Evolutionary conservation across 345 rosid genomes (phyloP), one percentile per base, ranked within the genome.

Genomic region (Euphorbia pulcherrima): DNA sequence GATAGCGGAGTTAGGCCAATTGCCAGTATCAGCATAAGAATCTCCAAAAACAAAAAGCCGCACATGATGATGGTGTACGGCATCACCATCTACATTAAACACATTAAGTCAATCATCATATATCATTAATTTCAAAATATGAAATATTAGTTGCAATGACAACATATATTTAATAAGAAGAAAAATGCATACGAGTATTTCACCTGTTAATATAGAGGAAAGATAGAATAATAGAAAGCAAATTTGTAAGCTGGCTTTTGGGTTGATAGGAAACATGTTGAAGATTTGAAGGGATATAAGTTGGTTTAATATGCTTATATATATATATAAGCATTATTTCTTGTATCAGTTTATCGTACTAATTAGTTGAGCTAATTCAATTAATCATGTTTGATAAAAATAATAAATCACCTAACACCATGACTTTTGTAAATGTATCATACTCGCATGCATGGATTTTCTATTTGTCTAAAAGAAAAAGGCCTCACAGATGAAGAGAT

Each of bases 1-100:
- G 65, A 26, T 55, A 12, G 78, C 23, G 26, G 76, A 24, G 51
- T 61, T 80, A 1, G 68, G 28, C 73, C 54, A 59, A 81, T 88
- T 88, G 13, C 92, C 92, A 8, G 92, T 85, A 69, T 88, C 93
- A 10, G 75, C 88, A 7, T 86, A 88, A 0, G 93, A 88, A 59
- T 86, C 90, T n/a, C 93, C 93, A 44, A 88, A 88, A 20, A 84
- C 93, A 64, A 88, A 86, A 24, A 88, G 81, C 80, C 78, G 85
- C 24, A 40, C 62, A 17, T 44, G 52, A 60, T 20, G 17, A 11
- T 54, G 58, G 2, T 54, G 58, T 33, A 7, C 6, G 9, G 27
- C 16, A 10, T 57, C 11, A 52, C 9, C 21, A 16, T 57, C 61
- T 8, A 20, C 20, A 33, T 4, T 44, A 44, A 44, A 10, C 13